A percentile compares a stretch with the other conserved stretches of the same genome.
These are phyloP conservation scores for Mallotus nudiflorus DNA, from an alignment of 345 rosid genomes.

Conservation along the genomic window DNA sequence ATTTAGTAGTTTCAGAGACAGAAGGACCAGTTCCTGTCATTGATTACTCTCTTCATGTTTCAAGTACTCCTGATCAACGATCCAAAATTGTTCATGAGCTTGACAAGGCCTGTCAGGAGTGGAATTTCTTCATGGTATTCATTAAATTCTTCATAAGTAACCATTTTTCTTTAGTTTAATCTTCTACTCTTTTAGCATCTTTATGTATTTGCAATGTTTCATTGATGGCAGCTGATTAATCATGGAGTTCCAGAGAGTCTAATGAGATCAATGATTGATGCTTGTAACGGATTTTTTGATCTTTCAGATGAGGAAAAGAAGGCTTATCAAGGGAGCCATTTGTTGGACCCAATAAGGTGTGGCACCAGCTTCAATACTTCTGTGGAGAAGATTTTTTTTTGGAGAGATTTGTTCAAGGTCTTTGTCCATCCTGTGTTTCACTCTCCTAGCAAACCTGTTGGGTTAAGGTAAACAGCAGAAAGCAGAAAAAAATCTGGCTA, in stretches of 20 bases:
- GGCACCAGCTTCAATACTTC: conserved; percentile 58
- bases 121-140: conserved; percentile 66
- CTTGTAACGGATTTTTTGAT: conserved; percentile 38
- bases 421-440: conserved; percentile 45
- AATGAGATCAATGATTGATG: conserved; percentile 37
- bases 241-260: conserved; percentile 44
- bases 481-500: too few species aligned
- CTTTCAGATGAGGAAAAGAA: conserved; percentile 49
- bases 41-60: conserved; percentile 45
- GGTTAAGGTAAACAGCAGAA: conserved; percentile 42
- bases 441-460: conserved; percentile 42
- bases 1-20: conserved; percentile 9
- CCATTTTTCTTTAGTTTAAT: not conserved
- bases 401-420: conserved; percentile 59
- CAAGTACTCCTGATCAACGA: conserved; percentile 32
- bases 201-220: not conserved
- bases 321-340: conserved; percentile 35
- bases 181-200: not conserved
- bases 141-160: not conserved
- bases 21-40: conserved; percentile 45
- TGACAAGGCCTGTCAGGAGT: conserved; percentile 52
- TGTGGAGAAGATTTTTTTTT: conserved; percentile 40
- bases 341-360: conserved; percentile 50
- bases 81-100: conserved; percentile 34
- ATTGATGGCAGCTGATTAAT: conserved; percentile 41